Base-by-base conservation (phyloP, 106 monocot genomes). In the Dendrobium officinale region DNA sequence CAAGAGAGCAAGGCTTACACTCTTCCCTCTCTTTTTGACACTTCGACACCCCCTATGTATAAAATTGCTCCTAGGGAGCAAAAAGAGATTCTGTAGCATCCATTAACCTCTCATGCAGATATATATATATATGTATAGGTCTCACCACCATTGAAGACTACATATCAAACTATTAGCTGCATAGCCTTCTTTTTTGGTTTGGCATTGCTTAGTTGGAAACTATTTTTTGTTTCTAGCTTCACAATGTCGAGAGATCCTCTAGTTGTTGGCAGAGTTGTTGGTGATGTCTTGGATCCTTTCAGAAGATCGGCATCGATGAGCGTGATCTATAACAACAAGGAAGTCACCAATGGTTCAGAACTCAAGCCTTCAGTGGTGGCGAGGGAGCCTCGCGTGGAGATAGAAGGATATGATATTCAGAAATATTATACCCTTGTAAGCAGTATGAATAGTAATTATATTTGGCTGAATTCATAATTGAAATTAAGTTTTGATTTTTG, bases 271-370 rank as follows among this genome's bases (percentile, higher is more conserved):
- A 74, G 84, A 42, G 86, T 95, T 17, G 83, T 95, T 13, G 95
- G 90, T 6, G 95, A 95, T 45, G 77, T 95, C 8, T 20, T 95
- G n/a, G 95, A 95, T 81, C 92, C 92, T 1, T 95, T 95, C 72
- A 45, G 42, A 8, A 85, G 73, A 44, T 75, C 90, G 0, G 89
- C 89, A 24, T 75, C 86, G 7, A 67, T 92, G 31, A 84, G 80
- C 67, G 81, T 95, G 43, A 24, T 82, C 17, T 95, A 86, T 81
- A 83, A 84, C 83, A 85, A 82, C 75, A 88, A 82, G 78, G 90
- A 95, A 75, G 70, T 95, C 48, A 92, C 84, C 20, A 95, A 92
- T 67, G 95, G 95, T 19, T 86, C 89, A 6, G 88, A 89, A 73
- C 87, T 95, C 54, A 90, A 85, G 78, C 87, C 88, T 1, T 90